phyloP scores from a whole-genome alignment of 345 rosid species.

The Camelina neglecta region DNA sequence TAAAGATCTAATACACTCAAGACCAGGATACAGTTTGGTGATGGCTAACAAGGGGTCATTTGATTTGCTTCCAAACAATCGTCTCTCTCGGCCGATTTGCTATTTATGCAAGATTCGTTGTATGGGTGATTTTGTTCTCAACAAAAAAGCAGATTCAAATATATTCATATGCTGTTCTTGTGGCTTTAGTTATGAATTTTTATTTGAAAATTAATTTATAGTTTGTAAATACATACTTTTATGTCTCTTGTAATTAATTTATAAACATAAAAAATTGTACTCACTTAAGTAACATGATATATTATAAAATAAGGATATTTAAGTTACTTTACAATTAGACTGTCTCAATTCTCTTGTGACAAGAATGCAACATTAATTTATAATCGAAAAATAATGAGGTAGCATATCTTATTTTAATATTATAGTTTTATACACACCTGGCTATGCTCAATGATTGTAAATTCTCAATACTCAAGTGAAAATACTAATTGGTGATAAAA shows the following conservation, averaged over 20 bases:
- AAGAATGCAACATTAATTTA: no score
- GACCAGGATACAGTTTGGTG: not conserved
- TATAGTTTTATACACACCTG: not conserved
- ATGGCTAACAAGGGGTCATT: not conserved
- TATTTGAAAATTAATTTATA: not conserved
- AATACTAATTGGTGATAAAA: no score
- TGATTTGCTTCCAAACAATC: not conserved
- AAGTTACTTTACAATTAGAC: no score
- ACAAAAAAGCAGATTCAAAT: not conserved
- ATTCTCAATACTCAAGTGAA: not conserved
- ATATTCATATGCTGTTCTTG: not conserved
- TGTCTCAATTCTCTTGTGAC: no score
- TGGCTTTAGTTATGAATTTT: not conserved
- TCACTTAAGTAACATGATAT: not conserved
- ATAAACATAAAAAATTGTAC: no score
- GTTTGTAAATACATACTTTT: no score
- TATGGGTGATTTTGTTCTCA: not conserved
- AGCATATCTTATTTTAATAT: no score
- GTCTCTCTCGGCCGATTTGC: conserved; percentile 4
- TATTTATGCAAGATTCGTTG: not conserved
- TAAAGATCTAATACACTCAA: not conserved
- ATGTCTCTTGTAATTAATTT: no score
- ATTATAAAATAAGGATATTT: not conserved
- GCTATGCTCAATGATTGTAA: not conserved
- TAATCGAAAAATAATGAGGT: no score